Conservation (phyloP, 2,329 filamentous ascomycete species). For the Exophiala sp. region DNA sequence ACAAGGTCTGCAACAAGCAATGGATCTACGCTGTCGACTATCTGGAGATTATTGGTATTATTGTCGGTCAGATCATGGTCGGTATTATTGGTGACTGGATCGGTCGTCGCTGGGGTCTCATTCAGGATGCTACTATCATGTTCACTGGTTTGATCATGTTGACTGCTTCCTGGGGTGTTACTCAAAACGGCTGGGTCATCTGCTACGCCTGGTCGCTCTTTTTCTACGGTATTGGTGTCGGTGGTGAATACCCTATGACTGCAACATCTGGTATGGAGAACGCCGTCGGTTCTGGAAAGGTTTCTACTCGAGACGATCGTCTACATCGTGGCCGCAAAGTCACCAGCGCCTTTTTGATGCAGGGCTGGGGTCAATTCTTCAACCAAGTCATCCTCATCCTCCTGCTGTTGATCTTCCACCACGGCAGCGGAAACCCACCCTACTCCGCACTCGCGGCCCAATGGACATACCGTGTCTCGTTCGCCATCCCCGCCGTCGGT, state of each 20-base stretch:
- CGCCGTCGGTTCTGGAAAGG: constrained; percentile 75
- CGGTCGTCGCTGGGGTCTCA: constrained; percentile 89
- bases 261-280: constrained; percentile 94
- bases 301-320: constrained; percentile 88
- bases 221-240: constrained; percentile 70
- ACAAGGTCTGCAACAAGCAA: constrained; percentile 66
- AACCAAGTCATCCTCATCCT: constrained; percentile 90
- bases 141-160: constrained; percentile 88
- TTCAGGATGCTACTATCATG: constrained; percentile 94
- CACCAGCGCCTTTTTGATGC: constrained; percentile 94
- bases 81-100: constrained; percentile 76
- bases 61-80: constrained; percentile 84
- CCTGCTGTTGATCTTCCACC: constrained; percentile 83
- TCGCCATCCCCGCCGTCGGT: constrained; percentile 83
- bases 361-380: constrained; percentile 94
- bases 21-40: constrained; percentile 86
- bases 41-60: constrained; percentile 91
- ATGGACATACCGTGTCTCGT: constrained; percentile 88
- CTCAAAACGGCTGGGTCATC: constrained; percentile 90
- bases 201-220: constrained; percentile 95
- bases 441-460: constrained; percentile 76
- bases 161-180: constrained; percentile 83
- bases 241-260: constrained; percentile 76
- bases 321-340: constrained; percentile 95
- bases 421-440: constrained; percentile 68